Percentiles rank a stretch among this genome's conserved stretches.
phyloP scores from a whole-genome alignment of 345 rosid genomes.

The Populus simonii region DNA sequence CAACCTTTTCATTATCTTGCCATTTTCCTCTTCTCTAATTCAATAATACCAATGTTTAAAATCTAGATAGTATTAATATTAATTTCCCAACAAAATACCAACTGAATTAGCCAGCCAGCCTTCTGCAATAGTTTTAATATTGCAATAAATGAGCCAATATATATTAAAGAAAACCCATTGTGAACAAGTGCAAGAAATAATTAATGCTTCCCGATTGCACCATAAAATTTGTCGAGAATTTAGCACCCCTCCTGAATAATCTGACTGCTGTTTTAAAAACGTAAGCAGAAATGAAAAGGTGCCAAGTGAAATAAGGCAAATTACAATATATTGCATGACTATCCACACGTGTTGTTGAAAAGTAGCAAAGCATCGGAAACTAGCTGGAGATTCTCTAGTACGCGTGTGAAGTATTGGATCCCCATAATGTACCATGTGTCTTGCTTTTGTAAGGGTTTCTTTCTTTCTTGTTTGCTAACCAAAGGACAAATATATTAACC shows the following conservation, averaged over 20 bases:
- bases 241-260: too few relatives aligned
- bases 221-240: too few relatives aligned
- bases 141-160: neutral
- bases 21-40: too few relatives aligned
- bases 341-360: slow-evolving; percentile 13
- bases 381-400: neutral
- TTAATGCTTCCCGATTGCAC: too few relatives aligned
- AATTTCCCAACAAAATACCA: neutral
- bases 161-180: too few relatives aligned
- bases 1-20: too few relatives aligned
- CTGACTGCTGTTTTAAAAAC: too few relatives aligned
- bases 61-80: neutral
- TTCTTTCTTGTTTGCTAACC: neutral
- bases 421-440: neutral
- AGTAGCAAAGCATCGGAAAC: neutral
- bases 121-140: neutral
- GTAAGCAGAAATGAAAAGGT: too few relatives aligned
- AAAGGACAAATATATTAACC: neutral
- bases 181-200: neutral
- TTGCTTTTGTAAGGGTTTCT: slow-evolving; percentile 6
- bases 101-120: neutral
- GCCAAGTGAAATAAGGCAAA: too few relatives aligned
- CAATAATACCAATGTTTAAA: too few relatives aligned
- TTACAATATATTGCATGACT: slow-evolving; percentile 13
- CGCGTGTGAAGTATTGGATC: neutral